Evolutionary conservation across 2,329 filamentous ascomycete species (phyloP).

Genomic region (Hortaea werneckii): DNA sequence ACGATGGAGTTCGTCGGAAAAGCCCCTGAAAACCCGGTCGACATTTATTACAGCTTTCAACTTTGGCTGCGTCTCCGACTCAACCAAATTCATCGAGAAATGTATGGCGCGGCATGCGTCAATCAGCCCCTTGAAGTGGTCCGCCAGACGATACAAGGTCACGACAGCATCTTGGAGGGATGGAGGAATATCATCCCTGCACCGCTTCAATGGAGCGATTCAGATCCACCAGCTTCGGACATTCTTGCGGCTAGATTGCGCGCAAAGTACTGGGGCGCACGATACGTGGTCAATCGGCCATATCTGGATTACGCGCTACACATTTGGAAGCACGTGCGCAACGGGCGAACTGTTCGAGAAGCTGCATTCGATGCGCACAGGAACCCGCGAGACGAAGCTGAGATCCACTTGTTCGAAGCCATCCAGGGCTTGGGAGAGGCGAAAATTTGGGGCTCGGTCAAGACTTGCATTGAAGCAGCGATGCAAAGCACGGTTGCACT

Average conservation of each 20-base stretch:
- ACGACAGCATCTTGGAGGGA: constrained; percentile 33
- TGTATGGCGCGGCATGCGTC: constrained; percentile 36
- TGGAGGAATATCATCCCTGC: constrained; percentile 44
- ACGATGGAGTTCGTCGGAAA: constrained; percentile 10
- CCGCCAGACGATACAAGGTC: constrained; percentile 21
- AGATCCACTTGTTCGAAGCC: constrained; percentile 26
- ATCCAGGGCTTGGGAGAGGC: constrained; percentile 21
- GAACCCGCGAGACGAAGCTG: constrained; percentile 21
- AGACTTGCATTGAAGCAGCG: constrained; percentile 58
- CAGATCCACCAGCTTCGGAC: constrained; percentile 60
- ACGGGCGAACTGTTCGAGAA: constrained; percentile 14
- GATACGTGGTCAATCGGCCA: constrained; percentile 79
- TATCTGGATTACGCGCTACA: constrained; percentile 56
- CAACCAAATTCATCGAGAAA: constrained; percentile 45
- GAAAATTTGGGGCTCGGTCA: constrained; percentile 21
- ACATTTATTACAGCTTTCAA: constrained; percentile 52
- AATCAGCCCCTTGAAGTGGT: constrained; percentile 13
- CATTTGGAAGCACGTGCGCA: constrained; percentile 26
- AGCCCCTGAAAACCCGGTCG: constrained; percentile 29
- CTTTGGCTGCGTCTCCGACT: constrained; percentile 49
- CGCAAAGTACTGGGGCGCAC: constrained; percentile 89
- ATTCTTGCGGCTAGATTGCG: constrained; percentile 76
- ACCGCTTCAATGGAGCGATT: constrained; percentile 52
- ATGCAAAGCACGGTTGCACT: constrained; percentile 81
- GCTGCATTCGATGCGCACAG: constrained; percentile 22